phyloP scores from a whole-genome alignment of 208 protist species.

The Naegleria fowleri region DNA sequence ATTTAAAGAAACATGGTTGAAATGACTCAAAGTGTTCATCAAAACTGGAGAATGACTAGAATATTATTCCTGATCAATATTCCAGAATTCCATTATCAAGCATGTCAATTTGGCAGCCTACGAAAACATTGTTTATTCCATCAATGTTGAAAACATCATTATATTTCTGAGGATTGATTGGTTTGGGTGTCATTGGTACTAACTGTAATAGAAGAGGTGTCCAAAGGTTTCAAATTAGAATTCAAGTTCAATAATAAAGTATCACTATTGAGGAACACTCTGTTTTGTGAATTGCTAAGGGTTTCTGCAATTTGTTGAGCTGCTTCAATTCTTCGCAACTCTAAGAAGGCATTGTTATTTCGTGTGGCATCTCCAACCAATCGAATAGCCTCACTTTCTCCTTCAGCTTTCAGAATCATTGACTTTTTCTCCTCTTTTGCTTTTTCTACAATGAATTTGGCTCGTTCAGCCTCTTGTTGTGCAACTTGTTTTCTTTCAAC shows the following conservation, averaged over 20 bases:
- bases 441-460: conserved; percentile 87
- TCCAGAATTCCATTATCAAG: no score
- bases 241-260: conserved; percentile 9
- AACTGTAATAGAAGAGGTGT: no score
- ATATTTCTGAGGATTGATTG: no score
- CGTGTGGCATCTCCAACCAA: conserved; percentile 77
- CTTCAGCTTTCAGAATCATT: conserved; percentile 33
- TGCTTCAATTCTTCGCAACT: conserved; percentile 81
- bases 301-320: conserved; percentile 75
- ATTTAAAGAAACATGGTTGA: no score
- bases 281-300: conserved; percentile 58
- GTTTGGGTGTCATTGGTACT: no score
- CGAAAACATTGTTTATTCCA: no score
- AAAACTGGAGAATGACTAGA: no score
- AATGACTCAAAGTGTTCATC: no score
- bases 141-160: no score
- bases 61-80: no score
- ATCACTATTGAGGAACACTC: conserved; percentile 29
- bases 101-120: no score
- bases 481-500: conserved; percentile 92
- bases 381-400: conserved; percentile 73
- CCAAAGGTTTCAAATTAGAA: no score
- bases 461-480: conserved; percentile 89
- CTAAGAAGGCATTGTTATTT: conserved; percentile 77
- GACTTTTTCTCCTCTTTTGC: conserved; percentile 73